Evolutionary conservation across 345 rosid species (phyloP).

Genomic region (Atalantia buxifolia): DNA sequence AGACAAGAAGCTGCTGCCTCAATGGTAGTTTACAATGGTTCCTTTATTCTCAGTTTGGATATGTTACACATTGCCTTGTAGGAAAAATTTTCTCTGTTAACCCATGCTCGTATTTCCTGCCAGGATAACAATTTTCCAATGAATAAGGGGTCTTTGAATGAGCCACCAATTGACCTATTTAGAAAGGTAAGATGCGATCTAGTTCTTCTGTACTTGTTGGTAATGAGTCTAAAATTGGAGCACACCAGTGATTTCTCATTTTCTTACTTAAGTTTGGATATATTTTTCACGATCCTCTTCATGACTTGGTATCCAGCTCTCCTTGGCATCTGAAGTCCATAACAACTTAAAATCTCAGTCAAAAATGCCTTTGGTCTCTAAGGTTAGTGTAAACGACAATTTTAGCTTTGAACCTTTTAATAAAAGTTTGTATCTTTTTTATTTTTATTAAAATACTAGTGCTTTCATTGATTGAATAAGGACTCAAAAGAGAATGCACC

Average conservation of each 20-base stretch:
- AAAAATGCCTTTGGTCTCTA: constrained; percentile 14
- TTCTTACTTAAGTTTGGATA: not conserved
- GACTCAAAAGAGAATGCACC: constrained; percentile 41
- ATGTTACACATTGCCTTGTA: not conserved
- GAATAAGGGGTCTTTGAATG: constrained; percentile 15
- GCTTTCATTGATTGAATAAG: constrained; percentile 24
- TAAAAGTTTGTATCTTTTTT: not conserved
- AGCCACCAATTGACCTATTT: constrained; percentile 34
- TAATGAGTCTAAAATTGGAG: not conserved
- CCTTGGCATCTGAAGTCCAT: constrained; percentile 31
- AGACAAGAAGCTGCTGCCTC: constrained; percentile 9
- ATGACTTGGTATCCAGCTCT: constrained; percentile 36
- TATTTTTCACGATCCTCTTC: not conserved
- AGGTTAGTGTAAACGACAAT: constrained; percentile 29
- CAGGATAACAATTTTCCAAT: constrained; percentile 28
- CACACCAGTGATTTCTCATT: not conserved
- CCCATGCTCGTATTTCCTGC: constrained; percentile 6
- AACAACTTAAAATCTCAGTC: constrained; percentile 16
- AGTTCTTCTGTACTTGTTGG: not conserved
- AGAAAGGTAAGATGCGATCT: constrained; percentile 28
- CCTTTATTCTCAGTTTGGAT: not conserved
- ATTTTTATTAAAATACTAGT: not conserved
- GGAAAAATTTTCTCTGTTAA: not conserved
- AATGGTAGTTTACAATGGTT: not conserved
- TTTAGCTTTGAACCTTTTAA: not conserved